Evolutionary conservation across 225 moss, liverwort and hornwort species (phyloP).

Genomic region (Marchantia polymorpha): DNA sequence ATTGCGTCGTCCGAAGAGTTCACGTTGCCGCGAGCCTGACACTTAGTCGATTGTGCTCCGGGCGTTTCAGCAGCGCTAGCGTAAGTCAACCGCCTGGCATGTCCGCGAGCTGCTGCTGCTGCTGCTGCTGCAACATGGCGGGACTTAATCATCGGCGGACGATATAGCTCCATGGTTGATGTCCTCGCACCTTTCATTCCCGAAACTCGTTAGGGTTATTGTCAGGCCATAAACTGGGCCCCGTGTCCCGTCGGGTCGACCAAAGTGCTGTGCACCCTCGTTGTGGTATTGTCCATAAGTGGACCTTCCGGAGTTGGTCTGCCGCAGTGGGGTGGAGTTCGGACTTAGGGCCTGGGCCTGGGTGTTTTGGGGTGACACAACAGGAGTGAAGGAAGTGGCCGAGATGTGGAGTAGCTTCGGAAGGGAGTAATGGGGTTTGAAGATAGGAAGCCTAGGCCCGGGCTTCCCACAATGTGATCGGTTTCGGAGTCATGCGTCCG

Average conservation of each 20-base stretch:
- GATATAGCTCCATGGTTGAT: not conserved
- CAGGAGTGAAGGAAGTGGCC: constrained; percentile 4
- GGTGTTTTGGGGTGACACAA: not conserved
- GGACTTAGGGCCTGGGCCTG: not conserved
- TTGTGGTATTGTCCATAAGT: not conserved
- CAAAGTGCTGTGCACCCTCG: not conserved
- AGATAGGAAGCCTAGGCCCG: not conserved
- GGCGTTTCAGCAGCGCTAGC: not conserved
- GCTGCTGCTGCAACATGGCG: not conserved
- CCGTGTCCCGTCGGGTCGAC: not conserved
- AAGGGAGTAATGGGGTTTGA: constrained; percentile 13
- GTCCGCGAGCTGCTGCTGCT: not conserved
- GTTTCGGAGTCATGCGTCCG: constrained; percentile 17
- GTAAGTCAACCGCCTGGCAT: not conserved
- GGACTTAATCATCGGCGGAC: not conserved
- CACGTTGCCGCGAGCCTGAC: not conserved
- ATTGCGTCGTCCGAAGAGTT: not conserved
- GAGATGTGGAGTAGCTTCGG: constrained; percentile 15
- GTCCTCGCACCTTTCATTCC: not conserved
- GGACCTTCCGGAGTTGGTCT: not conserved
- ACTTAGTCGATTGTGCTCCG: not conserved
- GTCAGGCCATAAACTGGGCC: not conserved
- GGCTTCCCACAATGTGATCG: constrained; percentile 28
- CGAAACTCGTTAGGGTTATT: constrained; percentile 13
- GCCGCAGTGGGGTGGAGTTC: constrained; percentile 1